These are phyloP conservation scores for Termitomyces sp. DNA, from an alignment of 768 basidiomycete genomes.

Conservation along the genomic window DNA sequence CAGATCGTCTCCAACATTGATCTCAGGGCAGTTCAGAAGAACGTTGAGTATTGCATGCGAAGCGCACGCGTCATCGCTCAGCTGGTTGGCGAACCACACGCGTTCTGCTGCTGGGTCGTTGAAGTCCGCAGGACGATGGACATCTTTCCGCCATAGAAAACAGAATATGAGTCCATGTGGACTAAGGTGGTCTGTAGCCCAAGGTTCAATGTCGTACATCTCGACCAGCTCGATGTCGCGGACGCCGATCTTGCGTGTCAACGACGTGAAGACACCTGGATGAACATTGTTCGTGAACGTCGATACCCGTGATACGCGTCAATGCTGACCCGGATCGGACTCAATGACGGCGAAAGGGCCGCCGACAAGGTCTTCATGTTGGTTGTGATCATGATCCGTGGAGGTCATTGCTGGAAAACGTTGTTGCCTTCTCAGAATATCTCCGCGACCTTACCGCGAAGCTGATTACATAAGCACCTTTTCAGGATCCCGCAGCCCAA, in stretches of 20 bases:
- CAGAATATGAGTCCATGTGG: slow-evolving; percentile 64
- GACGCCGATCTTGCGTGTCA: slow-evolving; percentile 53
- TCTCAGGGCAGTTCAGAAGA: slow-evolving; percentile 49
- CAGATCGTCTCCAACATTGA: slow-evolving; percentile 47
- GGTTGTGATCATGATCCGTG: background rate
- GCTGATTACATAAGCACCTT: background rate
- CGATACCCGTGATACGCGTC: background rate
- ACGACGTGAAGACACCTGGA: slow-evolving; percentile 55
- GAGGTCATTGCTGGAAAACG: slow-evolving; percentile 6
- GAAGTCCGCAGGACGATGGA: slow-evolving; percentile 42
- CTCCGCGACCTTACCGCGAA: background rate
- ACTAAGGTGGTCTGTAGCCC: slow-evolving; percentile 57
- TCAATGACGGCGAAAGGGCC: slow-evolving; percentile 63
- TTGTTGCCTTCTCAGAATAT: slow-evolving; percentile 4
- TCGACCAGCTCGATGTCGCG: slow-evolving; percentile 52
- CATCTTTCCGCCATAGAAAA: slow-evolving; percentile 54
- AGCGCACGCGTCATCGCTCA: slow-evolving; percentile 64
- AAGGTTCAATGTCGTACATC: slow-evolving; percentile 61
- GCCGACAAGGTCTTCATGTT: slow-evolving; percentile 48
- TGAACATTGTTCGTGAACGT: background rate
- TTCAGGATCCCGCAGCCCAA: background rate
- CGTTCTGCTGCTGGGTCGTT: slow-evolving; percentile 51
- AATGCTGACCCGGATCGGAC: slow-evolving; percentile 42
- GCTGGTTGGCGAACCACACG: slow-evolving; percentile 70
- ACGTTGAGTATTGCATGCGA: slow-evolving; percentile 62